phyloP scores from a whole-genome alignment of 805 yeast genomes.

The Wickerhamomyces chaumierensis region DNA sequence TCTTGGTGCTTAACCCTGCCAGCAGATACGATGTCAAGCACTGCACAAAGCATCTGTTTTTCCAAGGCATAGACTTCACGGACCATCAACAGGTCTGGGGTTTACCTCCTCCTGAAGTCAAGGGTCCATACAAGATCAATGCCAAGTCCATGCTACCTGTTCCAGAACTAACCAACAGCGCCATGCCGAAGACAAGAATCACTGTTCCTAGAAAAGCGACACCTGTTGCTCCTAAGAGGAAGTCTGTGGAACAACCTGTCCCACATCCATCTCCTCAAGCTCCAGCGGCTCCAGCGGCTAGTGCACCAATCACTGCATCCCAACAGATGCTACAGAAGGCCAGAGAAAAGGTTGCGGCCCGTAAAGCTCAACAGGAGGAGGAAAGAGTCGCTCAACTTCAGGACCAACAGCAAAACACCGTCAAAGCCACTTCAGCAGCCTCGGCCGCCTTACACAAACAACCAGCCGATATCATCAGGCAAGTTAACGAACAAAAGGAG shows the following conservation, averaged over 20 bases:
- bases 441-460: conserved; percentile 17
- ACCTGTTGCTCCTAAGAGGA: conserved; percentile 8
- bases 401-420: conserved; percentile 7
- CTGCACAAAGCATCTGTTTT: conserved; percentile 57
- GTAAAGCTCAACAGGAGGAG: conserved; percentile 14
- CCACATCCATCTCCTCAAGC: background rate
- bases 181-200: conserved; percentile 11
- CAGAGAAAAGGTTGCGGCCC: conserved; percentile 18
- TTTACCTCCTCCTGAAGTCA: conserved; percentile 39
- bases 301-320: conserved; percentile 10
- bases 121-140: conserved; percentile 61
- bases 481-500: conserved; percentile 8
- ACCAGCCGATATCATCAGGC: conserved; percentile 18
- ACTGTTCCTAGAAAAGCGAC: conserved; percentile 16
- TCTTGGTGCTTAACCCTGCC: conserved; percentile 52
- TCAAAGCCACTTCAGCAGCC: conserved; percentile 19
- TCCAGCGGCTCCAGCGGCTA: background rate
- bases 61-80: conserved; percentile 41
- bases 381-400: background rate
- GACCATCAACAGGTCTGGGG: conserved; percentile 46
- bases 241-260: background rate
- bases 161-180: conserved; percentile 32
- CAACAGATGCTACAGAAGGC: conserved; percentile 18
- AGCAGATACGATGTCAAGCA: conserved; percentile 46
- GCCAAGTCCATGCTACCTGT: conserved; percentile 74